Evolutionary conservation across 257 asterid species (phyloP).

Genomic region (Przewalskia tangutica): DNA sequence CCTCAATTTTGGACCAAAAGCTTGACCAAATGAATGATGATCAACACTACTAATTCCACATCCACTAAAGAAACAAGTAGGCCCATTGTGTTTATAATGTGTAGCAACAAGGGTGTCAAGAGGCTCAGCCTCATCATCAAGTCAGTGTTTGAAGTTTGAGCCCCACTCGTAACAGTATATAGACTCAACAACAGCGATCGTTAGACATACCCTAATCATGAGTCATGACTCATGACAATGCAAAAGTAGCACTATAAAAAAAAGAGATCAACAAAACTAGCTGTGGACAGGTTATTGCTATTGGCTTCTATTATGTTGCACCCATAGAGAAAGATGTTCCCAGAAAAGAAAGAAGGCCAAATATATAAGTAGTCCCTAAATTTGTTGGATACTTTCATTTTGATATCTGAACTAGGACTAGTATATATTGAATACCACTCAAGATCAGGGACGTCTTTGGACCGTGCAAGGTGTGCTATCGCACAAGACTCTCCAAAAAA

Average conservation of each 20-base stretch:
- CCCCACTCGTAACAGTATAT: not conserved
- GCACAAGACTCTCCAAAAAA: too few species aligned
- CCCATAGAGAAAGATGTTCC: not conserved
- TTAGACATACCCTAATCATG: constrained; percentile 7
- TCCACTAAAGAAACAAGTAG: not conserved
- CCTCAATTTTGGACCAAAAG: not conserved
- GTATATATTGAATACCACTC: too few species aligned
- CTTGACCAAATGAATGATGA: not conserved
- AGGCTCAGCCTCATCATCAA: not conserved
- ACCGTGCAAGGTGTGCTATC: too few species aligned
- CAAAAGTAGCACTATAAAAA: not conserved
- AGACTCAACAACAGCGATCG: not conserved
- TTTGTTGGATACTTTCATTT: too few species aligned
- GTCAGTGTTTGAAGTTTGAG: not conserved
- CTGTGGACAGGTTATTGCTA: not conserved
- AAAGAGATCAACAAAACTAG: not conserved
- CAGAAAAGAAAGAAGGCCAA: too few species aligned
- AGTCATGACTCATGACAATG: too few species aligned
- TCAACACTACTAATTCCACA: not conserved
- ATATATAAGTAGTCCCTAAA: too few species aligned
- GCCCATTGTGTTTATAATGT: constrained; percentile 1
- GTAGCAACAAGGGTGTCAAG: constrained; percentile 5
- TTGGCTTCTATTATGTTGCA: not conserved
- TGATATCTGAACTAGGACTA: too few species aligned
- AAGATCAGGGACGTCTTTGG: too few species aligned